Conservation (phyloP, 2,329 filamentous ascomycete species). For the Penicillium sp. region DNA sequence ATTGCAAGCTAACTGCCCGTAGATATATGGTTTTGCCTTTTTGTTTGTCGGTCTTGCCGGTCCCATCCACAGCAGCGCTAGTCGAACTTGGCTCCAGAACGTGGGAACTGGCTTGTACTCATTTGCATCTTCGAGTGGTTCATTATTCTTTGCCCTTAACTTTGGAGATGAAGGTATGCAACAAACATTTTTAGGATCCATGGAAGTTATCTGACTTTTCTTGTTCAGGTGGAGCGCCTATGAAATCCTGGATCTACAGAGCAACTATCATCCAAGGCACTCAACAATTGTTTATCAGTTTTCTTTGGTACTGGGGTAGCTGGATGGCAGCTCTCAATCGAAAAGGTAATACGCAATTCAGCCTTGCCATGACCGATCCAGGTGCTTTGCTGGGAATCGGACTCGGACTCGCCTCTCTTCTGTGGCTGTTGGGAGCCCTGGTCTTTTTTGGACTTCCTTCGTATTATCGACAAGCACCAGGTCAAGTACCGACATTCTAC, state of each 20-base stretch:
- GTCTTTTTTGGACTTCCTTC: constrained; percentile 23
- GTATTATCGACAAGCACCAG: constrained; percentile 59
- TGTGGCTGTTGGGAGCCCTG: no score
- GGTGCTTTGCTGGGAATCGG: no score
- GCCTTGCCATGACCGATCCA: no score
- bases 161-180: constrained; percentile 57
- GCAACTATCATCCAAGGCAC: constrained; percentile 58
- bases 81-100: constrained; percentile 57
- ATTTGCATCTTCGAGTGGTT: constrained; percentile 61
- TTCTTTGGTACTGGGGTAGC: constrained; percentile 65
- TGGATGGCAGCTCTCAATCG: constrained; percentile 36
- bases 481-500: constrained; percentile 58
- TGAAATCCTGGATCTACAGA: constrained; percentile 61
- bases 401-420: no score
- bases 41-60: constrained; percentile 61
- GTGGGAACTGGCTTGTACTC: constrained; percentile 62
- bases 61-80: constrained; percentile 40
- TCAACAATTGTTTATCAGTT: constrained; percentile 63
- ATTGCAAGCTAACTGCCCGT: no score
- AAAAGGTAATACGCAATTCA: neutral
- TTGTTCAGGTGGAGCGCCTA: constrained; percentile 50
- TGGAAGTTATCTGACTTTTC: no score
- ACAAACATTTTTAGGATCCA: no score
- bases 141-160: constrained; percentile 65
- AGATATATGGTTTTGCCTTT: constrained; percentile 53